Evolutionary conservation across 2,329 filamentous ascomycete genomes (phyloP), one percentile per base, ranked within the genome.

Genomic region (Fusarium hostae): DNA sequence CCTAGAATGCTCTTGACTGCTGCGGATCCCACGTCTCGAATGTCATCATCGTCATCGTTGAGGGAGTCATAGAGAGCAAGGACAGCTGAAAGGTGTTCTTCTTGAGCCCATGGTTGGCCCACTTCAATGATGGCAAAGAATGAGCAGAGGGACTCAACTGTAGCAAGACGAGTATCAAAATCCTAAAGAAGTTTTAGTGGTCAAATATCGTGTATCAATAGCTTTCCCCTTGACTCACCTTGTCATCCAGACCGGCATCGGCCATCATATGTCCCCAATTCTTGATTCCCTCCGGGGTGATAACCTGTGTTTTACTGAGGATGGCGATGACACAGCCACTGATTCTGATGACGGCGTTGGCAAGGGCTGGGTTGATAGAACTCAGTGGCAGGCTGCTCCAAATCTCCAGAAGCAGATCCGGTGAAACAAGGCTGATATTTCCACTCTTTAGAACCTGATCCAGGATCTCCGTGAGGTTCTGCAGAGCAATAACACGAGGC

Each of bases 31-130:
- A 88, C 79, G 37, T 91, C 87, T 47, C 95, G 89, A 70, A 98
- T 88, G 63, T 98, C 94, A 68, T 97, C 94, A 77, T 98, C 95
- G 78, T 98, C 95, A 78, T 98, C 96, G 77, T 93, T 92, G 8
- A 97, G 86, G 48, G 90, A 85, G 77, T 94, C 91, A 80, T 96
- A 95, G 2, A 95, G 82, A 6, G 91, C 84, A 9, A 94, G 79
- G 56, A 92, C 87, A 34, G 88, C 83, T 3, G 88, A 83, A 3
- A 94, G 79, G 37, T 89, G 82, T 18, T 79, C 78, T 40, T 81
- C 71, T 47, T 70, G 67, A 66, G 76, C 65, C 68, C 59, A 68
- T 66, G 72, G 41, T 3, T 73, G 39, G 68, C 73, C 47, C 1
- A 65, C 30, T 16, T 61, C 65, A 6, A 76, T 41, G 59, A 65